phyloP scores from a whole-genome alignment of 768 basidiomycete species.

The Pholiota conissans region DNA sequence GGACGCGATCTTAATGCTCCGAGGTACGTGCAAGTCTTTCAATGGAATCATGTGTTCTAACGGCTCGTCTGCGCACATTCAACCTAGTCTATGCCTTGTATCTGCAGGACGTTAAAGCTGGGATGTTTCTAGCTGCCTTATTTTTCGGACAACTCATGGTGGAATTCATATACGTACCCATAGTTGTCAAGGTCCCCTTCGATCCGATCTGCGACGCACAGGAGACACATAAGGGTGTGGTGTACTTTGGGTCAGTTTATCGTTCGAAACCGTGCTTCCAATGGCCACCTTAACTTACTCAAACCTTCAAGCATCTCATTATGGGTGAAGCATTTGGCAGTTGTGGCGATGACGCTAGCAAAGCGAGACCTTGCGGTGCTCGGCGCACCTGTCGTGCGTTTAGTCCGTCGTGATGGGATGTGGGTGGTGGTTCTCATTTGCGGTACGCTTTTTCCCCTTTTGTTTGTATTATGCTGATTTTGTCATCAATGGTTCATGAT shows the following conservation, averaged over 20 bases:
- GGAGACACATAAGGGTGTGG: not conserved
- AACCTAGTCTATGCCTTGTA: not conserved
- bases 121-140: not conserved
- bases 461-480: too few relatives aligned
- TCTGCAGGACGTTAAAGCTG: not conserved
- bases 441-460: too few relatives aligned
- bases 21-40: too few relatives aligned
- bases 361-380: not conserved
- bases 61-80: too few relatives aligned
- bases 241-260: not conserved
- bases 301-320: not conserved
- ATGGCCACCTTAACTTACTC: not conserved
- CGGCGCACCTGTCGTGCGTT: not conserved
- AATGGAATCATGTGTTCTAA: too few relatives aligned
- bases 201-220: not conserved
- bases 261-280: too few relatives aligned
- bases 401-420: not conserved
- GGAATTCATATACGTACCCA: not conserved
- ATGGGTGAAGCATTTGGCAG: not conserved
- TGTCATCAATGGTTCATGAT: too few relatives aligned
- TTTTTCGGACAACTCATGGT: not conserved
- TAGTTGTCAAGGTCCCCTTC: not conserved
- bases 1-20: not conserved
- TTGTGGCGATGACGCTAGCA: not conserved
- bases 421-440: not conserved